Base-by-base conservation (phyloP, 78 protist genomes). In the Cyanophora paradoxa region DNA sequence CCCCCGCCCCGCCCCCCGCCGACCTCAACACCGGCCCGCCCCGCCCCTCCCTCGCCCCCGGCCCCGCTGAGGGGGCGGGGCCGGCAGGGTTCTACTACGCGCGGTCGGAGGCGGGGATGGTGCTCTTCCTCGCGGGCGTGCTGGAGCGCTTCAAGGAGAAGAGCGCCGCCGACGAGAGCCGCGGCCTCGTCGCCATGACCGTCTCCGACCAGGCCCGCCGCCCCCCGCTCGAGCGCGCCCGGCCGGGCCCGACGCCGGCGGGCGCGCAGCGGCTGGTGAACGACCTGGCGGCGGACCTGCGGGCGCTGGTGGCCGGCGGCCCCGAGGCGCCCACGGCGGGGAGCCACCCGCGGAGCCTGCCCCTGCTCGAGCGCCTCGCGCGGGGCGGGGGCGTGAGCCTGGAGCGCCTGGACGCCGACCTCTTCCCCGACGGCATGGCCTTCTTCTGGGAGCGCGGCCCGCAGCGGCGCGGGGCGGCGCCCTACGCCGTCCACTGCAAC, bases 401-500 rank as follows among this genome's bases (percentile, higher is more conserved):
- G 10, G 70, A 52, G n/a, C 11, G 54, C 39, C 52, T 64, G 24
- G 37, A 48, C 24, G 1, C 36, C 26, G 24, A 30, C 11, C 70
- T 64, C 54, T 64, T 64, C 70, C 2, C 36, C 24, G 24, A 64
- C 39, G 70, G 70, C 26, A 48, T 39, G 36, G 70, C 26, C 36
- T 64, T 39, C 36, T 40, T 64, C 19, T 48, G 36, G 11, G 54
- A 56, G 37, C 4, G 22, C 1, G 22, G 36, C 31, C 59, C 13
- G 34, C 6, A 13, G 22, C 37, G 26, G 37, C 62, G 1, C 34
- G 33, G 37, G 37, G 37, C 36, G 62, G 11, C 13, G 14, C 70
- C 70, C 13, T 40, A 28, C 22, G 70, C 70, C 22, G 70, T n/a
- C 54, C 70, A 64, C 52, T 40, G 40, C 70, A 52, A 64, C 8